phyloP scores from a whole-genome alignment of 768 basidiomycete species.

The Lactarius pseudohatsudake region DNA sequence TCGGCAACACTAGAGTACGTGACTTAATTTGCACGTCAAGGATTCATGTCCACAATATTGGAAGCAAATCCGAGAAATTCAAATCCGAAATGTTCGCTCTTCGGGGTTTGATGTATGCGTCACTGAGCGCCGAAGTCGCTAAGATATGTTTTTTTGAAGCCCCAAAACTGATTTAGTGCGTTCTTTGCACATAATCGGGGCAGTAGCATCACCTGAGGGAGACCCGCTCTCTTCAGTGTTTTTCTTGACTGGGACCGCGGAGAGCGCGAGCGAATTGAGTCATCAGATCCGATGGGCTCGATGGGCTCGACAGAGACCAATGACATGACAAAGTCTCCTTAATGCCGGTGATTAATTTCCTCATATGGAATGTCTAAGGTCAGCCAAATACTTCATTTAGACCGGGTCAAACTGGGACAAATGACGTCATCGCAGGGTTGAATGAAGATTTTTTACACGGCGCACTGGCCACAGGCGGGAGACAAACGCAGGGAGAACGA shows the following conservation, averaged over 20 bases:
- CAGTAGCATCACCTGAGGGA: not conserved
- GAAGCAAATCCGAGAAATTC: constrained; percentile 3
- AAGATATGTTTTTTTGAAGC: not conserved
- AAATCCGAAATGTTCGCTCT: not conserved
- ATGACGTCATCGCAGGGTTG: constrained; percentile 25
- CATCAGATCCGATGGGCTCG: constrained; percentile 13
- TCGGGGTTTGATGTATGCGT: not conserved
- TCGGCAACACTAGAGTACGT: not conserved
- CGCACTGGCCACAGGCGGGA: not conserved
- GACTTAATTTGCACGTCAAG: constrained; percentile 1
- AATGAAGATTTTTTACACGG: constrained; percentile 18
- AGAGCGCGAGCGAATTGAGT: constrained; percentile 9
- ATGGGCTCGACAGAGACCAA: constrained; percentile 16
- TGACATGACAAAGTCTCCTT: constrained; percentile 23
- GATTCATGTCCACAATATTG: not conserved
- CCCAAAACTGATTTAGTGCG: not conserved
- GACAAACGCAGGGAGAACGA: constrained; percentile 11
- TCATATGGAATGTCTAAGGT: constrained; percentile 17
- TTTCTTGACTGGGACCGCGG: constrained; percentile 6
- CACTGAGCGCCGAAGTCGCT: not conserved
- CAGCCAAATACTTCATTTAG: constrained; percentile 10
- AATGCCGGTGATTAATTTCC: constrained; percentile 16
- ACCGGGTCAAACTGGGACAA: constrained; percentile 9
- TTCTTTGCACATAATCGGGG: not conserved
- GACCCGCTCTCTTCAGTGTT: not conserved